Percentiles rank a stretch among this genome's conserved stretches.
These are phyloP conservation scores for Fragaria vesca DNA, from an alignment of 306 rosid species.

Conservation along the genomic window DNA sequence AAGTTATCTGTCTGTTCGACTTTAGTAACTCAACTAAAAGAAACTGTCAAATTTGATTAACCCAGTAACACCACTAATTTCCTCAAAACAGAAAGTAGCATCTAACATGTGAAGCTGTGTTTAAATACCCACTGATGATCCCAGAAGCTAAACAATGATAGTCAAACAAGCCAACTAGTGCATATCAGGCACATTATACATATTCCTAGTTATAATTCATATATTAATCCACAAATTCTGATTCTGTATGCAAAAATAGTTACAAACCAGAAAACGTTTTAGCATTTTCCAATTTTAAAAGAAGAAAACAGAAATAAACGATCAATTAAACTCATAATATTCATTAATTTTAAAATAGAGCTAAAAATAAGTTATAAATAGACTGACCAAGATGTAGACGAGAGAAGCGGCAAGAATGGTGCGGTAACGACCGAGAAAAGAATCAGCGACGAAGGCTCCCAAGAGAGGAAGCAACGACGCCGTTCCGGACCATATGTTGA, in stretches of 20 bases:
- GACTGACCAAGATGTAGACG: slow-evolving; percentile 28
- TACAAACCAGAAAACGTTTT: background rate
- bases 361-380: too few species aligned
- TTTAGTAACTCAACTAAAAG: too few species aligned
- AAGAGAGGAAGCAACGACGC: slow-evolving; percentile 35
- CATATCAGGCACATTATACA: background rate
- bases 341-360: background rate
- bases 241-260: too few species aligned
- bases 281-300: background rate
- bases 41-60: background rate
- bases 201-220: too few species aligned
- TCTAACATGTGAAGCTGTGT: background rate
- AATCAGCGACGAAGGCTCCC: slow-evolving; percentile 40
- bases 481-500: slow-evolving; percentile 41
- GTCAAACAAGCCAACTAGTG: too few species aligned
- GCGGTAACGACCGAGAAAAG: slow-evolving; percentile 40
- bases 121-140: background rate
- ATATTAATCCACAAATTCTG: background rate
- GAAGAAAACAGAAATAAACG: too few species aligned
- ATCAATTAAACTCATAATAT: background rate
- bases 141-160: background rate
- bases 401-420: slow-evolving; percentile 26
- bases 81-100: background rate
- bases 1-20: background rate
- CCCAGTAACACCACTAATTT: background rate